Base-by-base conservation (phyloP, 768 basidiomycete genomes). In the Clitopilus hobsonii region DNA sequence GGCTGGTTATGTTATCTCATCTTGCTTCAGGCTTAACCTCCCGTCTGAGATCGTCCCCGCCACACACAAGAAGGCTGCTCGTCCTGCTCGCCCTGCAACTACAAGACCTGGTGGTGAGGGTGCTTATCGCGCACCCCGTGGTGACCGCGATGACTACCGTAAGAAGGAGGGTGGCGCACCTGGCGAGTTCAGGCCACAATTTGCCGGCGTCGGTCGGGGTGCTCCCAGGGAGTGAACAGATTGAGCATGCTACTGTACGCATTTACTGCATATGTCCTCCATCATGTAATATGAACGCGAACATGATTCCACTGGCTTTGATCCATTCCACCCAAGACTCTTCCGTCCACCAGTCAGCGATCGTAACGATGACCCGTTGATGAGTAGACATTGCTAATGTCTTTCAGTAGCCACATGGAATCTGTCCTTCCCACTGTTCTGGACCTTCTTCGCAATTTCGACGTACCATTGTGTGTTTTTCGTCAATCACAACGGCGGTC, bases 31-130 rank as follows among this genome's bases (percentile, higher is more conserved):
- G 90, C 84, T 97, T 55, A 92, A 97, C 78, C 88, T 98, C 61
- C 95, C 94, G 51, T 74, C 74, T 57, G 96, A 99, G 75, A 98
- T 99, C 68, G 97, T 99, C 53, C 97, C 96, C 56, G 78, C 91
- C 55, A 99, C 97, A 58, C 93, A 96, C 84, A 97, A 97, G 81
- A 97, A 95, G 80, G 90, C 91, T 57, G 89, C 82, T 51, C 93
- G 97, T 65, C 84, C 90, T 24, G 78, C 88, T 47, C 89, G 92
- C 60, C 91, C 93, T 29, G 89, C 94, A 51, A 74, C 80, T 55
- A 83, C 84, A 54, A 85, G 88, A 61, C 77, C 80, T 26, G 85
- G 86, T 57, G 89, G 84, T 56, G 90, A 91, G 48, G 83, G 81
- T 63, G 84, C 89, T 10, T 92, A 95, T 80, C 41, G 41, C 22